Conservation (phyloP, 306 rosid species). For the Hippophae gyantsensis region DNA sequence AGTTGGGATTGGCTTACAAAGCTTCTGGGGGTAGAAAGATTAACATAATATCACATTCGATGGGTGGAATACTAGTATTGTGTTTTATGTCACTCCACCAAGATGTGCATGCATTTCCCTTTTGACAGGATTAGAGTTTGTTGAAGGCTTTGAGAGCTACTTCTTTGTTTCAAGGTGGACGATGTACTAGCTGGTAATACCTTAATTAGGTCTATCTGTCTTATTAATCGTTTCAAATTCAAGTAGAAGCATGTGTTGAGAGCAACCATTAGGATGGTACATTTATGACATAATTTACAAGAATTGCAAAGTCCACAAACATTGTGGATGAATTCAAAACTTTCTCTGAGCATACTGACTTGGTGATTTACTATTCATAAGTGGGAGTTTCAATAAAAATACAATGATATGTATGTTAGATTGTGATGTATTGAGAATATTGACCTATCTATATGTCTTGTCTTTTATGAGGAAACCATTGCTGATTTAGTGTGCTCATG, state of each 20-base stretch:
- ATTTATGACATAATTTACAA: no score
- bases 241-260: background rate
- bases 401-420: no score
- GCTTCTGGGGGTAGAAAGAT: slow-evolving; percentile 94
- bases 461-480: background rate
- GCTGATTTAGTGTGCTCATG: background rate
- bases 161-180: slow-evolving; percentile 91
- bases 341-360: no score
- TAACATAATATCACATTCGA: slow-evolving; percentile 74
- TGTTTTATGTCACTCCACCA: slow-evolving; percentile 68
- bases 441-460: background rate
- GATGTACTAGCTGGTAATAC: slow-evolving; percentile 86
- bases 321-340: background rate
- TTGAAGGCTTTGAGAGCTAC: slow-evolving; percentile 69
- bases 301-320: no score
- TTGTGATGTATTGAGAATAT: no score
- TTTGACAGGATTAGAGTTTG: slow-evolving; percentile 86
- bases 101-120: slow-evolving; percentile 57
- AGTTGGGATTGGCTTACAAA: slow-evolving; percentile 70
- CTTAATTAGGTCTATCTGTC: slow-evolving; percentile 15
- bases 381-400: no score
- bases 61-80: slow-evolving; percentile 73
- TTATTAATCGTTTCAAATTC: slow-evolving; percentile 13
- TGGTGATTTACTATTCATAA: no score
- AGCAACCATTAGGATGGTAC: no score